These are phyloP conservation scores for Haplosporangium sp. DNA, from an alignment of 371 early-diverging fungal genomes.

Conservation along the genomic window DNA sequence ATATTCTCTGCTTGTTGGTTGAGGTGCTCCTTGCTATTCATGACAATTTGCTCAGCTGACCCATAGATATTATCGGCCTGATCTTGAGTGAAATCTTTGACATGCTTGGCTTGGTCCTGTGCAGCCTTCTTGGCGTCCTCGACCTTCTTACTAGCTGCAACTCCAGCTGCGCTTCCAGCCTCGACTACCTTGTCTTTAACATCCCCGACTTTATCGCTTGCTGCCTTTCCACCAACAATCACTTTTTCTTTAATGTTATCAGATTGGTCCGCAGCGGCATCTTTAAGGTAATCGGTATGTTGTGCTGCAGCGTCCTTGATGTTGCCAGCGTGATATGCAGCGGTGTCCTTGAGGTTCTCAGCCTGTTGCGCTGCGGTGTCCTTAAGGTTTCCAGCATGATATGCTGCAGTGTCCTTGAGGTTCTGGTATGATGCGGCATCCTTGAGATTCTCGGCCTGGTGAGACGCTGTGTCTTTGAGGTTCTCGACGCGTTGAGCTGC, in stretches of 20 bases:
- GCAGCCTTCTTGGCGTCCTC: constrained; percentile 13
- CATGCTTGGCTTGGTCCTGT: constrained; percentile 9
- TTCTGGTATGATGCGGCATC: too few species aligned
- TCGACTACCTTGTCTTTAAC: constrained; percentile 14
- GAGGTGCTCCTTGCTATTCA: constrained; percentile 18
- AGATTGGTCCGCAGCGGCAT: background rate
- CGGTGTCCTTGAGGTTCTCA: background rate
- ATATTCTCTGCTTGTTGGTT: constrained; percentile 3
- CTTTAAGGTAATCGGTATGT: too few species aligned
- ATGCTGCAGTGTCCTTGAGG: too few species aligned
- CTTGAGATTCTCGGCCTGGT: too few species aligned
- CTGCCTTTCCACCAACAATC: too few species aligned
- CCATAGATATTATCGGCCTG: constrained; percentile 8
- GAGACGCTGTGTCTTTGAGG: too few species aligned
- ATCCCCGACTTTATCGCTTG: too few species aligned
- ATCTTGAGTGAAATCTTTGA: background rate
- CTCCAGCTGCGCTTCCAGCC: constrained; percentile 6
- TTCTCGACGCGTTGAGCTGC: too few species aligned
- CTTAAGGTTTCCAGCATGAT: too few species aligned
- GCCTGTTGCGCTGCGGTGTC: background rate
- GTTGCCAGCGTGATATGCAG: too few species aligned
- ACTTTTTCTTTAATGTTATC: constrained; percentile 6
- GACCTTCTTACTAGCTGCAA: constrained; percentile 3
- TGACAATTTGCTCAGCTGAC: constrained; percentile 30
- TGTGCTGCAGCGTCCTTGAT: too few species aligned